A percentile compares a stretch with the other conserved stretches of the same genome.
Evolutionary conservation across 202 grass and related monocot species (phyloP).

Genomic region (Elaeis oleifera): DNA sequence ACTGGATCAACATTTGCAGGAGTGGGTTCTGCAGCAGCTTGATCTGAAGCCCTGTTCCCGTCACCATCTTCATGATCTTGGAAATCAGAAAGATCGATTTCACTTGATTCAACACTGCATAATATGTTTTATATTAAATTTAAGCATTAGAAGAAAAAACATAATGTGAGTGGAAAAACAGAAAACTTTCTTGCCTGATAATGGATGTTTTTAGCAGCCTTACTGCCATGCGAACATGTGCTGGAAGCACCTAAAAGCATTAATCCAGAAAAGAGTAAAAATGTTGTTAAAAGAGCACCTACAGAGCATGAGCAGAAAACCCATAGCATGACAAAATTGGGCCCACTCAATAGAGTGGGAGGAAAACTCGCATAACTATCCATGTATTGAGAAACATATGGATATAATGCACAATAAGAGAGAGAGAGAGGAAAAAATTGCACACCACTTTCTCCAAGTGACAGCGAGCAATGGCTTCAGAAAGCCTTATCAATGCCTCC

Average conservation of each 20-base stretch:
- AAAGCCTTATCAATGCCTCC: constrained; percentile 90
- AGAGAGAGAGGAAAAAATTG: not conserved
- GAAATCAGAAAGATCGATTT: constrained; percentile 96
- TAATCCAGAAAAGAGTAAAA: constrained; percentile 6
- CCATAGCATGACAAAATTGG: constrained; percentile 4
- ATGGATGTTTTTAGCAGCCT: constrained; percentile 74
- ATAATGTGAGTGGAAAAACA: not conserved
- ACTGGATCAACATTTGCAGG: constrained; percentile 25
- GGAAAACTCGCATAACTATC: too few species aligned
- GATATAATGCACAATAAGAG: too few species aligned
- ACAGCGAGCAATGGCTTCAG: constrained; percentile 89
- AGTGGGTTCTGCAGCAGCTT: constrained; percentile 31
- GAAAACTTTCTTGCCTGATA: constrained; percentile 47
- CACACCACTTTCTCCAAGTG: constrained; percentile 90
- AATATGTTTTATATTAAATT: not conserved
- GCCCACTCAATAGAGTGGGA: not conserved
- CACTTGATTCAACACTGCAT: constrained; percentile 95
- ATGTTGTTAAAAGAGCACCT: too few species aligned
- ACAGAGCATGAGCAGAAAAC: not conserved
- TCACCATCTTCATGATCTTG: constrained; percentile 57
- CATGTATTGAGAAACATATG: too few species aligned
- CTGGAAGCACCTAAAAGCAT: not conserved
- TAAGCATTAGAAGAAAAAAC: not conserved
- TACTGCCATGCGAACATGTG: too few species aligned
- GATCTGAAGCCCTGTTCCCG: constrained; percentile 26